phyloP scores from a whole-genome alignment of 2,329 filamentous ascomycete genomes.

The Nothophaeocryptopus gaeumannii region DNA sequence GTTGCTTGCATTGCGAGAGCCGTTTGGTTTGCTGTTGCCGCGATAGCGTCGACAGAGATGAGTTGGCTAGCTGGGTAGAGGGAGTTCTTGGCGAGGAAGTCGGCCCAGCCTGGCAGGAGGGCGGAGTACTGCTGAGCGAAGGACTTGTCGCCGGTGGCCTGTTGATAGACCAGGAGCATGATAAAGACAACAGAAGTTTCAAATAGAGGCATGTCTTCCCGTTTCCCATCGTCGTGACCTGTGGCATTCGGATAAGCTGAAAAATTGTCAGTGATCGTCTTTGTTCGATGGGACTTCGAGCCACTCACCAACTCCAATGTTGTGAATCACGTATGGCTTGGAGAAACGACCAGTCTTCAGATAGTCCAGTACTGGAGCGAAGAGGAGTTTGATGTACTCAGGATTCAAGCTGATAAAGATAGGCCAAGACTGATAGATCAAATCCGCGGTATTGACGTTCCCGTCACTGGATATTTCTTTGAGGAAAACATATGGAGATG shows the following conservation, averaged over 20 bases:
- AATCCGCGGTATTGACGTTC: constrained; percentile 34
- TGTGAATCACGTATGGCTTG: constrained; percentile 24
- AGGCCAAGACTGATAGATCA: constrained; percentile 33
- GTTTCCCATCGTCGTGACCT: constrained; percentile 32
- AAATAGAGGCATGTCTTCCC: constrained; percentile 50
- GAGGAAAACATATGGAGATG: constrained; percentile 44
- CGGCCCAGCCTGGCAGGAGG: constrained; percentile 54
- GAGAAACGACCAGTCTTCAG: constrained; percentile 25
- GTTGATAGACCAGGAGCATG: constrained; percentile 56
- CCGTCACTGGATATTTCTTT: constrained; percentile 54
- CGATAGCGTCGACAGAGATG: constrained; percentile 57
- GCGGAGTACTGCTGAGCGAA: constrained; percentile 49
- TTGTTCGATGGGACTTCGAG: too few relatives aligned
- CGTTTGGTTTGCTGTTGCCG: constrained; percentile 48
- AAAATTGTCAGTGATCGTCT: too few relatives aligned
- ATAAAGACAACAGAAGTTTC: constrained; percentile 54
- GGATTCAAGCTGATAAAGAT: constrained; percentile 30
- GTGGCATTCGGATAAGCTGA: constrained; percentile 28
- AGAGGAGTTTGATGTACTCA: constrained; percentile 21
- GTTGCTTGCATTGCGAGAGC: constrained; percentile 31
- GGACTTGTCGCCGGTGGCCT: constrained; percentile 50
- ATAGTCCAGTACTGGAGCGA: constrained; percentile 25
- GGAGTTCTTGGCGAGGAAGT: constrained; percentile 52
- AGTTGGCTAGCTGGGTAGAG: constrained; percentile 56
- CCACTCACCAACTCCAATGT: constrained; percentile 21